Conservation (phyloP, 2,329 filamentous ascomycete species). For the Grosmannia huntii region DNA sequence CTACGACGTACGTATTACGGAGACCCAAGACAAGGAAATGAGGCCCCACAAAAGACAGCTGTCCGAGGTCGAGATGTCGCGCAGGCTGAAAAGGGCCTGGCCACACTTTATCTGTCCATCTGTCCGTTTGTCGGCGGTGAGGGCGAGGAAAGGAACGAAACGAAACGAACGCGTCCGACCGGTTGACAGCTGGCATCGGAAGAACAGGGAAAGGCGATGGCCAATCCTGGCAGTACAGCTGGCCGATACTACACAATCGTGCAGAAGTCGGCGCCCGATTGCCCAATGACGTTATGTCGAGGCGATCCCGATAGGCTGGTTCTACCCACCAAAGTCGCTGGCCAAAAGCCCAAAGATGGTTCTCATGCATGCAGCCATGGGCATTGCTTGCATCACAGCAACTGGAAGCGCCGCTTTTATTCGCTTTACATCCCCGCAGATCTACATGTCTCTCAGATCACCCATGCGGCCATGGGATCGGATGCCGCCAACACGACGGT, state of each 20-base stretch:
- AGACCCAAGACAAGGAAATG: background rate
- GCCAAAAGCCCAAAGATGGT: too few relatives aligned
- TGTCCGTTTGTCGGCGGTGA: background rate
- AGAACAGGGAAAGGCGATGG: background rate
- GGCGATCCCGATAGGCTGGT: background rate
- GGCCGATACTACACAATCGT: conserved; percentile 6
- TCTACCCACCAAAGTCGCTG: background rate
- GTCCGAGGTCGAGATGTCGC: background rate
- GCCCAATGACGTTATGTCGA: background rate
- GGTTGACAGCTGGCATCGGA: conserved; percentile 3
- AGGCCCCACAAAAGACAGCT: background rate
- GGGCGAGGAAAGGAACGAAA: background rate
- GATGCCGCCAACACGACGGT: background rate
- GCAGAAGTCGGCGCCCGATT: background rate
- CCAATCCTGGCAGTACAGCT: background rate
- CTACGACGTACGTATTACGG: too few relatives aligned
- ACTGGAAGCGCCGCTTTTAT: background rate
- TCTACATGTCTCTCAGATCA: background rate
- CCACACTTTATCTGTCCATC: background rate
- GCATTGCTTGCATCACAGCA: background rate
- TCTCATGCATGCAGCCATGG: conserved; percentile 2
- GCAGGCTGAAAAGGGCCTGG: background rate
- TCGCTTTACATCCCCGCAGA: background rate
- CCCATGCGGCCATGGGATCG: background rate
- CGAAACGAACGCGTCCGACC: background rate